phyloP scores from a whole-genome alignment of 2,329 filamentous ascomycete species.

The Pseudopyrenochaeta lycopersici region DNA sequence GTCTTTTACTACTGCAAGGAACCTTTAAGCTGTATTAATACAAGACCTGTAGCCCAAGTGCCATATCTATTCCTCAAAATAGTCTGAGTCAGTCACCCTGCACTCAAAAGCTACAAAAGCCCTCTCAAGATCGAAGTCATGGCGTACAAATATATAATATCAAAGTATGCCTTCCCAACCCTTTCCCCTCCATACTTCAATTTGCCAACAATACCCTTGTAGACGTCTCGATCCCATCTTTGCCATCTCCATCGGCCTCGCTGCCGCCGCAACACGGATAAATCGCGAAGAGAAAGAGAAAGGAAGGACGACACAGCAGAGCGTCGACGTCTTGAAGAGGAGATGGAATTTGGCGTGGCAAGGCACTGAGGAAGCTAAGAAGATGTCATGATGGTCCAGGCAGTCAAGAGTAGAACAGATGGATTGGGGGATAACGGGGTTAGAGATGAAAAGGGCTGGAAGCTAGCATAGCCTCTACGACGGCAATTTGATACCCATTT shows the following conservation, averaged over 20 bases:
- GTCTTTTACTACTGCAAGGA: background rate
- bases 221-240: slow-evolving; percentile 60
- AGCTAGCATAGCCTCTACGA: no score
- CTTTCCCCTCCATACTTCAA: background rate
- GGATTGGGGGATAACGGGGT: background rate
- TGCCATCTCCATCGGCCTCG: slow-evolving; percentile 57
- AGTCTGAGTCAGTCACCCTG: no score
- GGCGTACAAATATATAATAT: slow-evolving; percentile 54
- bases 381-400: background rate
- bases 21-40: background rate
- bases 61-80: no score
- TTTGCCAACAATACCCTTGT: background rate
- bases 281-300: slow-evolving; percentile 60
- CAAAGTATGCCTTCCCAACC: slow-evolving; percentile 48
- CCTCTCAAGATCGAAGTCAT: slow-evolving; percentile 20
- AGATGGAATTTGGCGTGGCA: slow-evolving; percentile 47
- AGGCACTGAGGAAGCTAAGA: slow-evolving; percentile 12
- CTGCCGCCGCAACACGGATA: slow-evolving; percentile 53
- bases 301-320: slow-evolving; percentile 50
- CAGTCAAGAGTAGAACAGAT: no score
- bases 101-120: background rate
- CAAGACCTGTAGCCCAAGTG: no score
- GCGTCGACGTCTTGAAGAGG: slow-evolving; percentile 51
- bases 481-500: no score
- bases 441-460: no score